Evolutionary conservation across 2,329 filamentous ascomycete species (phyloP).

Genomic region (Fusarium anguioides): DNA sequence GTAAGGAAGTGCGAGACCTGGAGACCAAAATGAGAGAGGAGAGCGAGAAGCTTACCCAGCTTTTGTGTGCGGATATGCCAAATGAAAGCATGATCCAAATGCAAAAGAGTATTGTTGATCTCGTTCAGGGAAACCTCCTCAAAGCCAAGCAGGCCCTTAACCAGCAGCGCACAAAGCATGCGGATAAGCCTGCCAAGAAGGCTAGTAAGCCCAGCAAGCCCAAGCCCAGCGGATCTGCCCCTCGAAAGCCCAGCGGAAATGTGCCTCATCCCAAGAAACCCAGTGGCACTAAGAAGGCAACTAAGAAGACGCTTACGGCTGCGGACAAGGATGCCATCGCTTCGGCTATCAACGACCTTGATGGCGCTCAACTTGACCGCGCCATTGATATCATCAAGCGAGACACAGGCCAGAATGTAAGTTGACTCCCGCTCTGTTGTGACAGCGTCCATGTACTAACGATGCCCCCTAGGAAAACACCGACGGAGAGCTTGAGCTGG

Average conservation of each 20-base stretch:
- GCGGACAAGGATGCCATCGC: slow-evolving; percentile 94
- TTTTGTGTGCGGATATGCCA: slow-evolving; percentile 63
- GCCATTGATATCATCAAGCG: slow-evolving; percentile 91
- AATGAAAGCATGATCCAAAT: slow-evolving; percentile 65
- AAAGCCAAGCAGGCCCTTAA: slow-evolving; percentile 75
- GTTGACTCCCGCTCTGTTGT: slow-evolving; percentile 45
- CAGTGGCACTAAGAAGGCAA: slow-evolving; percentile 57
- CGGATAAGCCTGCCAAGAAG: slow-evolving; percentile 69
- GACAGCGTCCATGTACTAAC: slow-evolving; percentile 11
- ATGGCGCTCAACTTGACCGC: slow-evolving; percentile 79
- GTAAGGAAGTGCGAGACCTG: slow-evolving; percentile 62
- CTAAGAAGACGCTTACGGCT: slow-evolving; percentile 70
- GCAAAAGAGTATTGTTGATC: slow-evolving; percentile 70
- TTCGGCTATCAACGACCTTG: slow-evolving; percentile 82
- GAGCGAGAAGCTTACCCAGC: slow-evolving; percentile 66
- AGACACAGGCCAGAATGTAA: slow-evolving; percentile 81
- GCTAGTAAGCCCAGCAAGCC: slow-evolving; percentile 69
- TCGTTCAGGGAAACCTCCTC: slow-evolving; percentile 78
- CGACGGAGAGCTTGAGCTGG: slow-evolving; percentile 68
- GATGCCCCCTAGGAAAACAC: slow-evolving; percentile 63
- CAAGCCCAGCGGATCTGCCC: slow-evolving; percentile 50
- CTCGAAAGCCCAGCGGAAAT: slow-evolving; percentile 57
- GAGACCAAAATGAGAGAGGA: slow-evolving; percentile 65
- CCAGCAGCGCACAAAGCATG: slow-evolving; percentile 58
- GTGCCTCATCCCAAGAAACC: slow-evolving; percentile 51